These are phyloP conservation scores for Xylariaceae sp. DNA, from an alignment of 2,329 filamentous ascomycete species.

Conservation along the genomic window DNA sequence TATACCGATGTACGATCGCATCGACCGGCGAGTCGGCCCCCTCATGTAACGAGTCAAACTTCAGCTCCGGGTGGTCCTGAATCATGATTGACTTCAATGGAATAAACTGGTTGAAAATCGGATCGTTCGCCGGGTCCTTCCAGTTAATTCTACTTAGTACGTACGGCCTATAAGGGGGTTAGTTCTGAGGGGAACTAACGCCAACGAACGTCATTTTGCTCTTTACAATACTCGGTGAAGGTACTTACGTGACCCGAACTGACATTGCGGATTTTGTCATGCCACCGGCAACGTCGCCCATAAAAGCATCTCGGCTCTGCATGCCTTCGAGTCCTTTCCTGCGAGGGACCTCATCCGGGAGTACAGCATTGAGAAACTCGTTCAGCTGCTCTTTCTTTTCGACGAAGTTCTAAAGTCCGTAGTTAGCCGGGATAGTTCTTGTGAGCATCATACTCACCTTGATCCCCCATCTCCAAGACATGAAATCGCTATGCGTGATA, in stretches of 20 bases:
- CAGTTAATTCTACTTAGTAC: constrained; percentile 62
- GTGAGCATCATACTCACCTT: constrained; percentile 17
- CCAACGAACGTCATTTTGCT: neutral
- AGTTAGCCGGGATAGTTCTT: neutral
- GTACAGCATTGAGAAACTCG: constrained; percentile 50
- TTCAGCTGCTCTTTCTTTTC: constrained; percentile 49
- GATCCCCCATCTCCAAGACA: constrained; percentile 29
- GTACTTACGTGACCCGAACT: constrained; percentile 55
- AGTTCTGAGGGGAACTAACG: neutral
- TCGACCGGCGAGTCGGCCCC: constrained; percentile 56
- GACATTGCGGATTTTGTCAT: constrained; percentile 61
- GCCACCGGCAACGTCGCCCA: constrained; percentile 56
- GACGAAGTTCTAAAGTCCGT: constrained; percentile 49
- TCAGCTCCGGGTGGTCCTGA: constrained; percentile 57
- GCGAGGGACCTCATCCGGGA: constrained; percentile 55
- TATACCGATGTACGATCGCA: constrained; percentile 65
- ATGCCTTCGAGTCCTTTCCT: constrained; percentile 36
- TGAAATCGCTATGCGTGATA: constrained; percentile 21
- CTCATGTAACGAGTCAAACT: constrained; percentile 63
- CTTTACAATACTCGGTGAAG: neutral
- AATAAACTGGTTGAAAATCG: constrained; percentile 63
- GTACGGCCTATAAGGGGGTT: constrained; percentile 50
- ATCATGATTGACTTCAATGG: constrained; percentile 56
- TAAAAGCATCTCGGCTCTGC: constrained; percentile 54
- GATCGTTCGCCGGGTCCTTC: constrained; percentile 60